Percentiles rank a stretch among this genome's conserved stretches.
Conservation (phyloP, 352 stramenopile genomes). For the Phytophthora syringae region DNA sequence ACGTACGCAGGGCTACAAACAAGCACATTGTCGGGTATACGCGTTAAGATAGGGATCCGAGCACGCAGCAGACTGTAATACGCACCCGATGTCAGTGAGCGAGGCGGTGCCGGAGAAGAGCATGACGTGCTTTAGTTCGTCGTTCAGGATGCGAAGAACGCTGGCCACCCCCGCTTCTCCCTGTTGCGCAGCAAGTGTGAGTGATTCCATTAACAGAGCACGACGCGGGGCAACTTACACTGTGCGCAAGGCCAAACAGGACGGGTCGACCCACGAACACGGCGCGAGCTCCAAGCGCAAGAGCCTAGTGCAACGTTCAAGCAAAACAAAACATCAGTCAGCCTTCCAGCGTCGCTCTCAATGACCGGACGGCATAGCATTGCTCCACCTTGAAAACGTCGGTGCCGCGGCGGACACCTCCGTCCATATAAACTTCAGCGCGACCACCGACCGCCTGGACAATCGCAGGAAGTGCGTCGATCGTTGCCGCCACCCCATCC, state of each 20-base stretch:
- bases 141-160: conserved; percentile 91
- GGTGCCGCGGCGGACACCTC: conserved; percentile 94
- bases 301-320: conserved; percentile 12
- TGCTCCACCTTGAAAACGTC: conserved; percentile 94
- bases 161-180: conserved; percentile 87
- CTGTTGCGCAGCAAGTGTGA: conserved; percentile 3
- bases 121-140: conserved; percentile 94
- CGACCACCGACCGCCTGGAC: conserved; percentile 78
- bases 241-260: conserved; percentile 94
- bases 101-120: conserved; percentile 70
- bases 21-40: not conserved
- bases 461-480: conserved; percentile 93
- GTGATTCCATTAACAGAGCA: not conserved
- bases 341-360: not conserved
- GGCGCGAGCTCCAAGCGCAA: conserved; percentile 92
- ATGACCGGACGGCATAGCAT: not conserved
- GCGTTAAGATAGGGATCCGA: not conserved
- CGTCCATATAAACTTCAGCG: conserved; percentile 94
- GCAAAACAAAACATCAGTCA: not conserved
- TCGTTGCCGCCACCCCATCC: conserved; percentile 88
- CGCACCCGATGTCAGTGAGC: conserved; percentile 67
- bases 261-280: conserved; percentile 95
- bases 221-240: conserved; percentile 56
- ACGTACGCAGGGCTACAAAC: conserved; percentile 27
- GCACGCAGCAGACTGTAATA: not conserved